Conservation (phyloP, 495 filamentous ascomycete species). For the Coniosporium apollinis region DNA sequence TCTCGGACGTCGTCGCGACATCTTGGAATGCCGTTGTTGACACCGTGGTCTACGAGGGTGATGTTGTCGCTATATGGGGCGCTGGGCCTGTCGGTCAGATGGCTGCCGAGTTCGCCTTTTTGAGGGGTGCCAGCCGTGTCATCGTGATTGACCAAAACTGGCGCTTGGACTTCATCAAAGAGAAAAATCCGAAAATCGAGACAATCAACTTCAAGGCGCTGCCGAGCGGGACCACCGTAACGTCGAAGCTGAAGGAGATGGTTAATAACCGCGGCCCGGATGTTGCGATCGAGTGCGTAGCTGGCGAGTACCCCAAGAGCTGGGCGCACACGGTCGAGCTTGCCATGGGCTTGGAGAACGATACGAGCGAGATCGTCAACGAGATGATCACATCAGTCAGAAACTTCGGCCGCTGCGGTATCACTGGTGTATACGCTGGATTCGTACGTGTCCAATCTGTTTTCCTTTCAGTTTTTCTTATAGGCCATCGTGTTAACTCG, state of each 20-base stretch:
- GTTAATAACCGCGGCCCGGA: conserved; percentile 50
- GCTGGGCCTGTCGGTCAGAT: conserved; percentile 63
- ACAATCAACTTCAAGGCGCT: conserved; percentile 39
- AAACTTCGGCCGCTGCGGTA: conserved; percentile 56
- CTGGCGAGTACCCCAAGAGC: conserved; percentile 73
- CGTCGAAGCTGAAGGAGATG: conserved; percentile 55
- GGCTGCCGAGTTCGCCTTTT: conserved; percentile 52
- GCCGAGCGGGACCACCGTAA: conserved; percentile 40
- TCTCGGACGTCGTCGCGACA: conserved; percentile 66
- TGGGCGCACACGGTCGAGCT: conserved; percentile 67
- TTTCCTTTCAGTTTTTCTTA: conserved; percentile 1
- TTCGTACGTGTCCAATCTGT: conserved; percentile 44
- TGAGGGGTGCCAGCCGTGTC: conserved; percentile 55
- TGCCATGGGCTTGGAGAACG: conserved; percentile 59
- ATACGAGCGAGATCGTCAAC: conserved; percentile 74
- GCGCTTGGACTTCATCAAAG: conserved; percentile 48
- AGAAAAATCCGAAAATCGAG: conserved; percentile 46
- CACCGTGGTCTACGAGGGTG: conserved; percentile 61
- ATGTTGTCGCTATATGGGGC: conserved; percentile 75
- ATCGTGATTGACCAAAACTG: conserved; percentile 74
- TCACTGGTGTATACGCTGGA: conserved; percentile 72
- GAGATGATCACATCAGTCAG: conserved; percentile 69
- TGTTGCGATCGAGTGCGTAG: conserved; percentile 67
- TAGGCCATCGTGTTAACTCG: conserved; percentile 3
- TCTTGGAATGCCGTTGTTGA: conserved; percentile 72